A percentile compares a stretch with the other conserved stretches of the same genome.
These are phyloP conservation scores for Trametes cingulata DNA, from an alignment of 768 basidiomycete species.

Conservation along the genomic window DNA sequence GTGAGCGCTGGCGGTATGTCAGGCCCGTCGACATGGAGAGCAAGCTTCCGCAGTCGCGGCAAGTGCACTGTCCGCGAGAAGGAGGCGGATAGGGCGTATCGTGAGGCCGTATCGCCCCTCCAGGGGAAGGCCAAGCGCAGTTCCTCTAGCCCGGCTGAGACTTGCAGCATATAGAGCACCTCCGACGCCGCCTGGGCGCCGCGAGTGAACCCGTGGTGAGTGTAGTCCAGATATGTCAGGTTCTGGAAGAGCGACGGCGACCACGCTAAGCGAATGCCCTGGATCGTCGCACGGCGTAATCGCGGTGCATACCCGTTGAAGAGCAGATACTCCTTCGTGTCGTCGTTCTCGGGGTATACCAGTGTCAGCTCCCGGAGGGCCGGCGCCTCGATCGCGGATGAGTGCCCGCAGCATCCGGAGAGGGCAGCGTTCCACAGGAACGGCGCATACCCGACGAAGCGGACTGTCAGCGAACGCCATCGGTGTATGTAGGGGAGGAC, in stretches of 20 bases:
- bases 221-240: conserved; percentile 66
- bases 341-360: conserved; percentile 64
- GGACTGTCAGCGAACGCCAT: conserved; percentile 64
- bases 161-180: conserved; percentile 55
- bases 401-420: conserved; percentile 49
- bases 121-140: conserved; percentile 56
- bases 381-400: conserved; percentile 38
- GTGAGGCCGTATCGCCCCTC: conserved; percentile 24
- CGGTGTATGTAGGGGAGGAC: conserved; percentile 49
- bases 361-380: conserved; percentile 57
- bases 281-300: conserved; percentile 55
- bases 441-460: conserved; percentile 55
- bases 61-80: conserved; percentile 41
- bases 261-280: conserved; percentile 67
- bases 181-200: conserved; percentile 59
- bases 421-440: conserved; percentile 71
- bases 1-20: conserved; percentile 65
- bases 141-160: conserved; percentile 53
- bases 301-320: conserved; percentile 64
- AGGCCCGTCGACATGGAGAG: conserved; percentile 49
- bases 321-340: conserved; percentile 63
- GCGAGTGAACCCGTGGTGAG: conserved; percentile 67
- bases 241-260: conserved; percentile 61
- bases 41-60: conserved; percentile 48
- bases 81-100: conserved; percentile 29